A percentile compares a stretch with the other conserved stretches of the same genome.
Conservation (phyloP, 2,329 filamentous ascomycete genomes). For the Arachnopeziza araneosa region DNA sequence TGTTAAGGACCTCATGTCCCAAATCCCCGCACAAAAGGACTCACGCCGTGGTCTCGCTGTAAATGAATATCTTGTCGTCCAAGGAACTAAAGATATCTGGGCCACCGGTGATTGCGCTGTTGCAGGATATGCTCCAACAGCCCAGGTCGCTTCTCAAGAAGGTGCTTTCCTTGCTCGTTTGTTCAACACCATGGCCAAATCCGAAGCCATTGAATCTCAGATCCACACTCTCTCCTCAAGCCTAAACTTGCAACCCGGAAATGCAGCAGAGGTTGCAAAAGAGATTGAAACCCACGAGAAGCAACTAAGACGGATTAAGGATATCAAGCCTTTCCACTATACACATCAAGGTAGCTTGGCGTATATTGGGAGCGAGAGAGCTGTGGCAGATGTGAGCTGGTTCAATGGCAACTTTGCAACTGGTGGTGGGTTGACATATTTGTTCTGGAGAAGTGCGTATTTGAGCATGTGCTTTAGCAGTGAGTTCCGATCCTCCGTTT, state of each 20-base stretch:
- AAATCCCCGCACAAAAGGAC: conserved; percentile 91
- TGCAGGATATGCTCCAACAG: conserved; percentile 94
- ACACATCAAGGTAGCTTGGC: conserved; percentile 94
- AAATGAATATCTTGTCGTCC: conserved; percentile 98
- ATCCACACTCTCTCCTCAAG: conserved; percentile 62
- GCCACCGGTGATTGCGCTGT: conserved; percentile 96
- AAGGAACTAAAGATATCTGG: conserved; percentile 96
- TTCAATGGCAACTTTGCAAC: conserved; percentile 93
- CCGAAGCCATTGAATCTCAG: conserved; percentile 71
- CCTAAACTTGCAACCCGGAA: conserved; percentile 55
- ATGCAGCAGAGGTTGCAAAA: conserved; percentile 59
- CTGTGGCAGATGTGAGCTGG: conserved; percentile 95
- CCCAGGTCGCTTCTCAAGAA: conserved; percentile 94
- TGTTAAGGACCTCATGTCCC: conserved; percentile 83
- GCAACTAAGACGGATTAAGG: conserved; percentile 81
- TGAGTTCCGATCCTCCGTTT: conserved; percentile 47
- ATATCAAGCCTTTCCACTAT: conserved; percentile 97
- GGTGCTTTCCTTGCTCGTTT: conserved; percentile 90
- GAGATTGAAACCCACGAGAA: conserved; percentile 86
- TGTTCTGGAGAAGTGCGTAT: conserved; percentile 98
- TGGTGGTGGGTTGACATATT: conserved; percentile 88
- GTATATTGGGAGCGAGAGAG: conserved; percentile 97
- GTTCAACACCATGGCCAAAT: conserved; percentile 99
- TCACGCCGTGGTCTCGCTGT: conserved; percentile 91
- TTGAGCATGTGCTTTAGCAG: conserved; percentile 99